These are phyloP conservation scores for Cryptococcus sp. DNA, from an alignment of 1,284 basidiomycete species.

Conservation along the genomic window DNA sequence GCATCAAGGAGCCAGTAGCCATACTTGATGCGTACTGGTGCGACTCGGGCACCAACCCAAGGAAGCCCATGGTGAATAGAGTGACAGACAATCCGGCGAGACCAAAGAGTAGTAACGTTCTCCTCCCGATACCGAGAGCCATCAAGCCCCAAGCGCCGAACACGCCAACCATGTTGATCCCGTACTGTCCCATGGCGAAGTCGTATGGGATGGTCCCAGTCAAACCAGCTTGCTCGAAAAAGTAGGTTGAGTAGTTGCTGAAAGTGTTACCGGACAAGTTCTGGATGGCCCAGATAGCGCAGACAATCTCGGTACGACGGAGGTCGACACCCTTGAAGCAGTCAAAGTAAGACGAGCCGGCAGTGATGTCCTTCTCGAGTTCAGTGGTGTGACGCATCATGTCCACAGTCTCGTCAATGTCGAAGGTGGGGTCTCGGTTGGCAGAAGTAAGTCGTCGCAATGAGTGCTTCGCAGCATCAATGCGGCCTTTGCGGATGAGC, in stretches of 20 bases:
- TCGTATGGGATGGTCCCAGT: constrained; percentile 48
- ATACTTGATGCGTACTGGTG: constrained; percentile 33
- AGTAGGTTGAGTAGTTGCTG: constrained; percentile 49
- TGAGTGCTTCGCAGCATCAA: constrained; percentile 55
- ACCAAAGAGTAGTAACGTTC: constrained; percentile 56
- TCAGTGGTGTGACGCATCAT: constrained; percentile 52
- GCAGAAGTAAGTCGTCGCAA: constrained; percentile 50
- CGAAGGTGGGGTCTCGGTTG: constrained; percentile 45
- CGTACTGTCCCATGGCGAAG: constrained; percentile 51
- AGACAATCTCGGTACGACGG: constrained; percentile 52
- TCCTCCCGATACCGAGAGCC: constrained; percentile 53
- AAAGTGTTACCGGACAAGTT: constrained; percentile 49
- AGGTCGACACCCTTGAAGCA: constrained; percentile 55
- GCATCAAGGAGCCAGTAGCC: constrained; percentile 55
- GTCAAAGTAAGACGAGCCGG: constrained; percentile 52
- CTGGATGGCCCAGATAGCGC: constrained; percentile 46
- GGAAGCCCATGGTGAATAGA: constrained; percentile 57
- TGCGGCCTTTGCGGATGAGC: constrained; percentile 48
- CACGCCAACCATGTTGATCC: constrained; percentile 42
- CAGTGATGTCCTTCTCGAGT: constrained; percentile 40
- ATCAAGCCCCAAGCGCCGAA: constrained; percentile 52
- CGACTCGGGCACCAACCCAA: constrained; percentile 50
- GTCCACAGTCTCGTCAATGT: constrained; percentile 54
- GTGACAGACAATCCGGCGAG: constrained; percentile 53
- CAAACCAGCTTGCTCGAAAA: constrained; percentile 56